These are phyloP conservation scores for Astraeus odoratus DNA, from an alignment of 768 basidiomycete genomes.

Conservation along the genomic window DNA sequence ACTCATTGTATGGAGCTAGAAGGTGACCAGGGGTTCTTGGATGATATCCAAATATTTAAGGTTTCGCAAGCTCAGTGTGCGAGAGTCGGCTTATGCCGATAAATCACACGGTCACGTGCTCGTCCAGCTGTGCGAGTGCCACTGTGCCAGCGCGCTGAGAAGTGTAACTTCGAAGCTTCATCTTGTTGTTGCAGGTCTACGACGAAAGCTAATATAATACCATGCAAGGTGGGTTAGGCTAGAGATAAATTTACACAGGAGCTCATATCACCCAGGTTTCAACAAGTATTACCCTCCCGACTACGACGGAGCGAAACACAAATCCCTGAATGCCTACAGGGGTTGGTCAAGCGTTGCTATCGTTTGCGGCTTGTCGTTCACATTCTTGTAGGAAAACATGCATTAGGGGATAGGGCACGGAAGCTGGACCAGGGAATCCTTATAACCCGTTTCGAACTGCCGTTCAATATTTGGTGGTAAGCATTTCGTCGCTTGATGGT, in stretches of 20 bases:
- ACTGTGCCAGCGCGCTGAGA: too few species aligned
- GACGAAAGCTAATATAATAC: too few species aligned
- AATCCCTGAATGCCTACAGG: slow-evolving; percentile 66
- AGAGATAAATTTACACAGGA: not conserved
- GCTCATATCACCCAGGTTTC: slow-evolving; percentile 40
- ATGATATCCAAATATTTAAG: not conserved
- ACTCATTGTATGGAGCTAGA: slow-evolving; percentile 85
- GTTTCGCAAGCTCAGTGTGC: too few species aligned
- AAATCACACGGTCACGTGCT: not conserved
- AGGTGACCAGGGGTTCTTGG: slow-evolving; percentile 54
- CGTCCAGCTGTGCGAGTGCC: too few species aligned
- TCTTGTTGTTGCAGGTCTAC: too few species aligned
- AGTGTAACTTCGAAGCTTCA: too few species aligned
- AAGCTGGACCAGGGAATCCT: slow-evolving; percentile 96
- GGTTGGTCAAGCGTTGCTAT: slow-evolving; percentile 31
- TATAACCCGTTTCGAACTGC: slow-evolving; percentile 91
- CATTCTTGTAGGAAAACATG: slow-evolving; percentile 72
- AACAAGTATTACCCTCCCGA: slow-evolving; percentile 80
- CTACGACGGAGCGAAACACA: slow-evolving; percentile 63
- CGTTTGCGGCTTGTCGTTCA: not conserved
- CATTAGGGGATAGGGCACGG: slow-evolving; percentile 85
- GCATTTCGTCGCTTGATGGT: slow-evolving; percentile 16
- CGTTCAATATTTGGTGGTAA: slow-evolving; percentile 96
- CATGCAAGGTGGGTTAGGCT: slow-evolving; percentile 36
- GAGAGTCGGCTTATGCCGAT: too few species aligned